Conservation (phyloP, 805 yeast species). For the Candida krabiensis region DNA sequence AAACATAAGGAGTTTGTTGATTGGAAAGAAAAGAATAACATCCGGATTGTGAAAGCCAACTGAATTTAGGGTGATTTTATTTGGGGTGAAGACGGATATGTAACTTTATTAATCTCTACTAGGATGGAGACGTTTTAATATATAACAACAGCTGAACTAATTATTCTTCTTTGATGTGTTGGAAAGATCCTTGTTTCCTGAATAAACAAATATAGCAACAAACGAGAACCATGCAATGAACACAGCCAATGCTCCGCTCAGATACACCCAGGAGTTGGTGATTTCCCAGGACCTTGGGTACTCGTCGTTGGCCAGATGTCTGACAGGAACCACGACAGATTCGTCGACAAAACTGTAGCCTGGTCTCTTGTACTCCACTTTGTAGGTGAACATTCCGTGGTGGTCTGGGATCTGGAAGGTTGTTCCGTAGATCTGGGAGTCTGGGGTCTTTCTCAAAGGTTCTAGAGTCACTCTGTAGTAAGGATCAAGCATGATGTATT, state of each 20-base stretch:
- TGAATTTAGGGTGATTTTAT: slow-evolving; percentile 4
- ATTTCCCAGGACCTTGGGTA: slow-evolving; percentile 91
- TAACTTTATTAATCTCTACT: background rate
- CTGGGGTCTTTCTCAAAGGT: slow-evolving; percentile 37
- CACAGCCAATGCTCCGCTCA: slow-evolving; percentile 69
- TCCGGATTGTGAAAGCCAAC: slow-evolving; percentile 42
- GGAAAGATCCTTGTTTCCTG: slow-evolving; percentile 22
- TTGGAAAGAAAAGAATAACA: slow-evolving; percentile 53
- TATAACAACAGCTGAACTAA: slow-evolving; percentile 5
- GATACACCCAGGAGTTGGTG: slow-evolving; percentile 89
- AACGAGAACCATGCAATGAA: slow-evolving; percentile 76
- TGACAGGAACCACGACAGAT: slow-evolving; percentile 71
- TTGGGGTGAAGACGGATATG: background rate
- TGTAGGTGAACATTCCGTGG: slow-evolving; percentile 93
- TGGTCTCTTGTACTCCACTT: slow-evolving; percentile 70
- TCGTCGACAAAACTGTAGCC: slow-evolving; percentile 72
- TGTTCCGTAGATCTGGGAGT: slow-evolving; percentile 51
- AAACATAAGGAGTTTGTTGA: slow-evolving; percentile 42
- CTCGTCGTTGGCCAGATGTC: slow-evolving; percentile 96
- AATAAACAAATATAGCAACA: slow-evolving; percentile 59
- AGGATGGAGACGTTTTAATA: too few species aligned
- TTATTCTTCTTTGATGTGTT: slow-evolving; percentile 24
- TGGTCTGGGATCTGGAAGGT: slow-evolving; percentile 85
- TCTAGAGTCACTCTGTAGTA: slow-evolving; percentile 76
- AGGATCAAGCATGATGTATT: slow-evolving; percentile 90